Evolutionary conservation across 768 basidiomycete genomes (phyloP).

Genomic region (Naganishia antarctica): DNA sequence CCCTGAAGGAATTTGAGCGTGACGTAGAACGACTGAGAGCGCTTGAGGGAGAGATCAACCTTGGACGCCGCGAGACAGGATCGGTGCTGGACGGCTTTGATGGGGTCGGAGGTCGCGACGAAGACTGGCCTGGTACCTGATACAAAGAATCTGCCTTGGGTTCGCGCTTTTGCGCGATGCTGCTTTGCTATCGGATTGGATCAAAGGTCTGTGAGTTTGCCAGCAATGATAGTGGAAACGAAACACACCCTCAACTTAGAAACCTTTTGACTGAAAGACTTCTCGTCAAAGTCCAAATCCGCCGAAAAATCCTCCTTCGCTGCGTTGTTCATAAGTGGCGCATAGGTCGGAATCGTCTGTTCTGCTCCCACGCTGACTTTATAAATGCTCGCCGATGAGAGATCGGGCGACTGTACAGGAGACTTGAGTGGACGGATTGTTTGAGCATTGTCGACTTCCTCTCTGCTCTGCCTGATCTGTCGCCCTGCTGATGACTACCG

Average conservation of each 20-base stretch:
- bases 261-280: conserved; percentile 17
- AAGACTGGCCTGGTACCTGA: background rate
- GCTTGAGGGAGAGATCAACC: background rate
- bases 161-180: background rate
- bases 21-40: conserved; percentile 20
- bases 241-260: conserved; percentile 2
- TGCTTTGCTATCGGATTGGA: background rate
- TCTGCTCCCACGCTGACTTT: too few relatives aligned
- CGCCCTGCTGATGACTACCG: background rate
- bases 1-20: conserved; percentile 32
- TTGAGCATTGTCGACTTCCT: conserved; percentile 38
- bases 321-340: too few relatives aligned
- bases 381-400: background rate
- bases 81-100: background rate
- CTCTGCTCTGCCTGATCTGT: conserved; percentile 35
- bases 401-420: background rate
- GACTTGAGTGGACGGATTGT: conserved; percentile 13
- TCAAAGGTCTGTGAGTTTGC: background rate
- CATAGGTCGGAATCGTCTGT: too few relatives aligned
- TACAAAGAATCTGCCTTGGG: background rate
- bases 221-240: background rate
- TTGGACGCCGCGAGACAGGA: background rate
- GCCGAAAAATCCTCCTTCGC: conserved; percentile 13
- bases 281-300: background rate
- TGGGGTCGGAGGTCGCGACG: background rate